Evolutionary conservation across 1,139 yeast species (phyloP), one percentile per base, ranked within the genome.

Genomic region (Saccharomyces pastorianus): DNA sequence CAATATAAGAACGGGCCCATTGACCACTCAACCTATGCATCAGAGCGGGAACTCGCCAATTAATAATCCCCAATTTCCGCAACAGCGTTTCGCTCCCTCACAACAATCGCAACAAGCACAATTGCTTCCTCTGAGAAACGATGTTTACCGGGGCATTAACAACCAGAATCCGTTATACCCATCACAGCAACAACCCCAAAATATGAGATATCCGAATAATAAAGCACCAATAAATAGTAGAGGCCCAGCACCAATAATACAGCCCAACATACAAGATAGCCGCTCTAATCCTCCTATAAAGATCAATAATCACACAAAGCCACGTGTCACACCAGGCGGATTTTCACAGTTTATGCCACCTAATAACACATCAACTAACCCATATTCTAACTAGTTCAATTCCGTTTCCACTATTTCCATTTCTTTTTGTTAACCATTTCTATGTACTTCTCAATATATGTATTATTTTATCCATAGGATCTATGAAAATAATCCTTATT

Each of bases 271-370:
- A 7, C 44, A 4, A 17, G 25, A 38, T 38, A n/a, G 2, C 25
- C 44, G 44, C 9, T 13, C 44, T 14, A 38, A 1, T 13, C 44
- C 9, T 9, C 44, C 9, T 38, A 4, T 38, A 38, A 17, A 7
- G 3, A 7, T 13, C 44, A 38, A 5, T 17, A 17, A 38, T 13
- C 44, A 1, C 13, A 9, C 44, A 17, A 38, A 38, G 25, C 44
- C 44, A 20, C 44, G 25, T 17, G 4, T 13, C 9, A 52, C 56
- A 31, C 49, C 50, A 13, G 62, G 61, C 7, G 70, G 70, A 3
- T 66, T 64, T 54, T 61, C 70, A 3, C 67, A 64, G 47, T 66
- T 58, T 48, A 65, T 65, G 69, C 69, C 70, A 7, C 50, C 60
- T 26, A 49, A 60, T 13, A 51, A 52, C 28, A 48, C 53, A 14